Conservation (phyloP, 225 moss, liverwort and hornwort genomes). For the Takakia lepidozioides region DNA sequence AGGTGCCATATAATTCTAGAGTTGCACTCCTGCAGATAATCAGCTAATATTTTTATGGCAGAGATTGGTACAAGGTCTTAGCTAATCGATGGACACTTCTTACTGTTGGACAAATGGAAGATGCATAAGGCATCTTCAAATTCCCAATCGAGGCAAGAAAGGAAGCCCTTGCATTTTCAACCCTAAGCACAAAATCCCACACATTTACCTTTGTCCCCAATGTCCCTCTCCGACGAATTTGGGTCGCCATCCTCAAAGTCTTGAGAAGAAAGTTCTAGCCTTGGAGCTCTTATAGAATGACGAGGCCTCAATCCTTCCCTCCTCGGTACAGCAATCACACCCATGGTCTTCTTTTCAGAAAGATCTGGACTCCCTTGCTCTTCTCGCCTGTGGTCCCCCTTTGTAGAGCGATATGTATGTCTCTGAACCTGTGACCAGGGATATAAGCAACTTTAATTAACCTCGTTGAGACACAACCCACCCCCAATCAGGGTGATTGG, state of each 20-base stretch:
- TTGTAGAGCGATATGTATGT: conserved; percentile 33
- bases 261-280: conserved; percentile 57
- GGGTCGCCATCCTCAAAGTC: conserved; percentile 54
- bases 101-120: no score
- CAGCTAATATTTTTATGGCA: no score
- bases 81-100: no score
- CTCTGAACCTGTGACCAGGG: conserved; percentile 24
- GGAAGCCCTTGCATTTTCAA: no score
- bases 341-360: conserved; percentile 42
- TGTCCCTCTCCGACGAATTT: conserved; percentile 53
- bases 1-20: no score
- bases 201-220: conserved; percentile 42
- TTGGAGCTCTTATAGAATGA: conserved; percentile 43
- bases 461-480: no score
- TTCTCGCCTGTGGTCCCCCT: conserved; percentile 43
- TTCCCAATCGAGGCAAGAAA: no score
- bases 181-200: no score
- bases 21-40: no score
- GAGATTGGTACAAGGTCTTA: no score
- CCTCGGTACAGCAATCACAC: conserved; percentile 54
- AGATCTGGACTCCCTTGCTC: conserved; percentile 57
- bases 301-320: conserved; percentile 69
- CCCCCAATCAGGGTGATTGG: no score
- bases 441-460: neutral
- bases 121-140: no score